A percentile compares a stretch with the other conserved stretches of the same genome.
These are phyloP conservation scores for Dictyostelium intermedium DNA, from an alignment of 78 protist species.

Conservation along the genomic window DNA sequence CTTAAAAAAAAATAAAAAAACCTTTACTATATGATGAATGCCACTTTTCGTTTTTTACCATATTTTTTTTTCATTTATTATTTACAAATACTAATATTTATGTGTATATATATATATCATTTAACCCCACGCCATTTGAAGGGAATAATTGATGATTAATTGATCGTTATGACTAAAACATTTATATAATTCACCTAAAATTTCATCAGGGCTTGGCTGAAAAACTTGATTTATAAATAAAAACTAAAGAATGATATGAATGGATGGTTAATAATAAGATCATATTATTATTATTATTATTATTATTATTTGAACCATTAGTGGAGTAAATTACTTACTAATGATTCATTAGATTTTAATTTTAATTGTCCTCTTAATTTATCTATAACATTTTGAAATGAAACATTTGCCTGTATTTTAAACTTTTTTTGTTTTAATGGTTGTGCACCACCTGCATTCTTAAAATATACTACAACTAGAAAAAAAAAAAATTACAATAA, in stretches of 20 bases:
- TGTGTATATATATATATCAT: background rate
- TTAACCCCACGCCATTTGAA: conserved; percentile 60
- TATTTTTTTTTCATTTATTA: background rate
- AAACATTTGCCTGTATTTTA: conserved; percentile 51
- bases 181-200: conserved; percentile 67
- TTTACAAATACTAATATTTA: background rate
- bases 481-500: background rate
- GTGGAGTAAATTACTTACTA: conserved; percentile 6
- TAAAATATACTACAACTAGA: conserved; percentile 62
- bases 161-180: conserved; percentile 71
- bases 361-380: conserved; percentile 69
- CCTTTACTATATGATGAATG: background rate
- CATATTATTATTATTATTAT: too few relatives aligned
- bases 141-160: conserved; percentile 52
- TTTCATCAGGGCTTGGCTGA: conserved; percentile 80
- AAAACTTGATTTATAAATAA: conserved; percentile 72
- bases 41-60: background rate
- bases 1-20: background rate
- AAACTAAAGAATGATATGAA: conserved; percentile 24
- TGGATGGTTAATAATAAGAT: too few relatives aligned
- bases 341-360: conserved; percentile 62
- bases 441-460: conserved; percentile 82
- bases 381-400: conserved; percentile 68
- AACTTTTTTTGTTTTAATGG: conserved; percentile 81
- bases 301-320: background rate